Evolutionary conservation across 441 rosid genomes (phyloP).

Genomic region (Capsella rubella): DNA sequence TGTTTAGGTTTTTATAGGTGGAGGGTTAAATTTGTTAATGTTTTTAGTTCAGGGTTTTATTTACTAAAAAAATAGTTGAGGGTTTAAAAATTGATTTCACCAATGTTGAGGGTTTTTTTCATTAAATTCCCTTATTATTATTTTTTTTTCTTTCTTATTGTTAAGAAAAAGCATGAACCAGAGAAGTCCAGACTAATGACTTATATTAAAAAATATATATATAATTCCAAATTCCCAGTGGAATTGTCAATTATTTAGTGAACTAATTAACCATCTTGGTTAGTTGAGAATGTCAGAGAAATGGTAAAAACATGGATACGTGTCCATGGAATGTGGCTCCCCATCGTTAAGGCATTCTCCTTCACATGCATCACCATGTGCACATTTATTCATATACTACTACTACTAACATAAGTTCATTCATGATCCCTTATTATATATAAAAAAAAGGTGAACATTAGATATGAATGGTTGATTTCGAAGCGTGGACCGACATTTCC

Average conservation of each 20-base stretch:
- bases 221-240: no score
- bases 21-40: no score
- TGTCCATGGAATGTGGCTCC: slow-evolving; percentile 35
- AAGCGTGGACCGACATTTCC: slow-evolving; percentile 31
- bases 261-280: neutral
- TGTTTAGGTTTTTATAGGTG: no score
- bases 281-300: slow-evolving; percentile 12
- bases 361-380: slow-evolving; percentile 44
- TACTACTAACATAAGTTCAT: slow-evolving; percentile 5
- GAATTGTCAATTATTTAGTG: neutral
- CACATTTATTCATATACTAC: slow-evolving; percentile 24
- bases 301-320: neutral
- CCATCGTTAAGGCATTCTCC: slow-evolving; percentile 37
- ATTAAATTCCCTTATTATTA: no score
- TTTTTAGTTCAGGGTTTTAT: no score
- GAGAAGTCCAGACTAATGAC: neutral
- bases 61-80: no score
- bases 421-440: neutral
- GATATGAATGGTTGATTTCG: slow-evolving; percentile 10
- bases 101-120: no score
- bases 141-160: neutral
- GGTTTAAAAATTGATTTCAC: no score
- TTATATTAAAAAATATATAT: neutral
- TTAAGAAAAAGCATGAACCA: neutral
- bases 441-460: slow-evolving; percentile 7